A percentile compares a stretch with the other conserved stretches of the same genome.
phyloP scores from a whole-genome alignment of 441 rosid species.

The Gossypium lobatum region DNA sequence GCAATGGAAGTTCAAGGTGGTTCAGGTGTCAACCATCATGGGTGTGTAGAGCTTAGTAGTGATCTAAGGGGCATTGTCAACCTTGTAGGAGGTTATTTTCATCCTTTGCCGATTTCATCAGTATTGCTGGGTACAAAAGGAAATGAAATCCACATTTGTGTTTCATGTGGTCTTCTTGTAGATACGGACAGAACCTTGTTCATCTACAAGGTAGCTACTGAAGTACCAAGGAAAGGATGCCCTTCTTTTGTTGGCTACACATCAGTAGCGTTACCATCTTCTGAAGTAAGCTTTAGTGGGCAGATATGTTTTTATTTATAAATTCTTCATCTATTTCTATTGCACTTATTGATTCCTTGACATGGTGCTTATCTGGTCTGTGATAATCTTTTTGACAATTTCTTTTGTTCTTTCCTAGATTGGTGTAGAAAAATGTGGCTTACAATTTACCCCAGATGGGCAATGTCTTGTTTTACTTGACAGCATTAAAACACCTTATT shows the following conservation, averaged over 20 bases:
- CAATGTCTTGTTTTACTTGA: constrained; percentile 56
- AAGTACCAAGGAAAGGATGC: constrained; percentile 47
- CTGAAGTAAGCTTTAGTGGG: constrained; percentile 35
- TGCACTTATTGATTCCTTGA: constrained; percentile 7
- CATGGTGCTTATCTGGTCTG: constrained; percentile 6
- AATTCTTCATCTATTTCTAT: constrained; percentile 12
- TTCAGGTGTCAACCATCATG: constrained; percentile 30
- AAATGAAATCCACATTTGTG: constrained; percentile 55
- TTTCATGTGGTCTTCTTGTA: constrained; percentile 45
- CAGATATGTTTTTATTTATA: constrained; percentile 30
- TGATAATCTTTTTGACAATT: constrained; percentile 11
- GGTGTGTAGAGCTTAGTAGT: constrained; percentile 32
- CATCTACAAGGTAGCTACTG: constrained; percentile 52
- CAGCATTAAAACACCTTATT: constrained; percentile 59
- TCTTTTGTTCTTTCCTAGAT: constrained; percentile 34
- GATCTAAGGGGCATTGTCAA: constrained; percentile 41
- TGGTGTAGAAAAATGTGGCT: constrained; percentile 47
- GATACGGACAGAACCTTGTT: constrained; percentile 48
- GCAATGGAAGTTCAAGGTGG: constrained; percentile 27
- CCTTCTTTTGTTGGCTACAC: constrained; percentile 76
- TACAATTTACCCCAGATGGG: constrained; percentile 74
- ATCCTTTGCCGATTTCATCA: constrained; percentile 54
- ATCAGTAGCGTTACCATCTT: constrained; percentile 38
- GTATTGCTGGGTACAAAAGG: constrained; percentile 45
- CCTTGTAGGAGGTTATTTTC: constrained; percentile 74